Evolutionary conservation across 805 yeast species (phyloP).

Genomic region (Priceomyces castillae): DNA sequence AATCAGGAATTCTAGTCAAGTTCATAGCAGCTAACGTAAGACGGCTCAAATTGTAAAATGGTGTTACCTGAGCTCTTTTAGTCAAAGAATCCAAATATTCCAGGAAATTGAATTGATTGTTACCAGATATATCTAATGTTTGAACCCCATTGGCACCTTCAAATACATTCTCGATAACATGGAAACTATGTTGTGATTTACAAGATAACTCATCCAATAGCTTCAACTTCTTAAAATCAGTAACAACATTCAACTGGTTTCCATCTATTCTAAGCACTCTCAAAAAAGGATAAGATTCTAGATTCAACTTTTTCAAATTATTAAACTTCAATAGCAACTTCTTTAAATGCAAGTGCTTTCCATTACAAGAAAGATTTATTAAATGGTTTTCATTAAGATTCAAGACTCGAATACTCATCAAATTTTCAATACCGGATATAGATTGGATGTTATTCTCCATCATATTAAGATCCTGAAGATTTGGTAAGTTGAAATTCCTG

Average conservation of each 20-base stretch:
- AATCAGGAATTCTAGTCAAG: conserved; percentile 35
- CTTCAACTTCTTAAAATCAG: conserved; percentile 27
- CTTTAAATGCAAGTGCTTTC: conserved; percentile 29
- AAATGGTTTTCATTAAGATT: conserved; percentile 44
- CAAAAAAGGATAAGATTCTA: conserved; percentile 35
- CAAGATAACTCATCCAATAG: conserved; percentile 43
- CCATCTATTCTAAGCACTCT: conserved; percentile 48
- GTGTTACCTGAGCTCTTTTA: conserved; percentile 1
- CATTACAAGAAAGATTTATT: conserved; percentile 15
- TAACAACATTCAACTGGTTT: conserved; percentile 26
- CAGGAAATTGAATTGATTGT: conserved; percentile 15
- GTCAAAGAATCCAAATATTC: conserved; percentile 5
- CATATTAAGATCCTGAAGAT: conserved; percentile 43
- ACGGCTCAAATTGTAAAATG: conserved; percentile 35
- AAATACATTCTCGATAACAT: conserved; percentile 18
- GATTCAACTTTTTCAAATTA: conserved; percentile 28
- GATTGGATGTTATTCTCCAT: conserved; percentile 39
- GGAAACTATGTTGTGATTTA: conserved; percentile 30
- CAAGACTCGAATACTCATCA: conserved; percentile 36
- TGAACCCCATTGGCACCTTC: conserved; percentile 24
- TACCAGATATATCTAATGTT: conserved; percentile 43
- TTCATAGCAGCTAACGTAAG: conserved; percentile 49
- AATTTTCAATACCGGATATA: conserved; percentile 33
- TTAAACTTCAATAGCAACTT: conserved; percentile 40
- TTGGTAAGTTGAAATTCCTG: conserved; percentile 27